Percentiles rank a stretch among this genome's conserved stretches.
Conservation (phyloP, 352 stramenopile species). For the Globisporangium polare region DNA sequence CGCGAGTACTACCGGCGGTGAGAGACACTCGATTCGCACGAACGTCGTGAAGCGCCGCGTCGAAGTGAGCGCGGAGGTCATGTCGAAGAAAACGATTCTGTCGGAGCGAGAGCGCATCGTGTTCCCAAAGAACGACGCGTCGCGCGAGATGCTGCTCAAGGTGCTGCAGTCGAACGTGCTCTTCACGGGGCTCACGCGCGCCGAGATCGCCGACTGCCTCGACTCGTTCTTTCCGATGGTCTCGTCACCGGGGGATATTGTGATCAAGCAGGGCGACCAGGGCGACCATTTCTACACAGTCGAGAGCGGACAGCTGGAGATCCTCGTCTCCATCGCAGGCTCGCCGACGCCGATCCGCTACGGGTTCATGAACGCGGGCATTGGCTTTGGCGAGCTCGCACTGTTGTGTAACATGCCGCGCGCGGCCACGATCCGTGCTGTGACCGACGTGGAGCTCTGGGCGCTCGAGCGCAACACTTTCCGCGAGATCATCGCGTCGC, state of each 20-base stretch:
- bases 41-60: conserved; percentile 35
- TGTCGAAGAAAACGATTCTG: conserved; percentile 66
- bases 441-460: conserved; percentile 62
- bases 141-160: conserved; percentile 51
- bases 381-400: conserved; percentile 95
- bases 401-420: conserved; percentile 96
- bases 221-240: conserved; percentile 71
- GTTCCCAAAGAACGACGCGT: conserved; percentile 58
- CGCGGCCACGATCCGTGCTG: conserved; percentile 88
- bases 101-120: conserved; percentile 44
- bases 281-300: conserved; percentile 80
- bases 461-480: conserved; percentile 71
- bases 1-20: not conserved
- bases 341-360: conserved; percentile 63
- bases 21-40: conserved; percentile 11
- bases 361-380: conserved; percentile 47
- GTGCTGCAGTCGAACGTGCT: conserved; percentile 74
- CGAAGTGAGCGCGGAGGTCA: conserved; percentile 77
- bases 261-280: conserved; percentile 70
- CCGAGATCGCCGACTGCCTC: conserved; percentile 61
- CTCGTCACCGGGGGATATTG: conserved; percentile 29
- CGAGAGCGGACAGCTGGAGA: conserved; percentile 60
- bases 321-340: conserved; percentile 52
- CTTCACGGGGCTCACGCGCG: conserved; percentile 55
- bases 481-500: conserved; percentile 66